These are phyloP conservation scores for Fistulifera solaris DNA, from an alignment of 108 stramenopile species.

Conservation along the genomic window DNA sequence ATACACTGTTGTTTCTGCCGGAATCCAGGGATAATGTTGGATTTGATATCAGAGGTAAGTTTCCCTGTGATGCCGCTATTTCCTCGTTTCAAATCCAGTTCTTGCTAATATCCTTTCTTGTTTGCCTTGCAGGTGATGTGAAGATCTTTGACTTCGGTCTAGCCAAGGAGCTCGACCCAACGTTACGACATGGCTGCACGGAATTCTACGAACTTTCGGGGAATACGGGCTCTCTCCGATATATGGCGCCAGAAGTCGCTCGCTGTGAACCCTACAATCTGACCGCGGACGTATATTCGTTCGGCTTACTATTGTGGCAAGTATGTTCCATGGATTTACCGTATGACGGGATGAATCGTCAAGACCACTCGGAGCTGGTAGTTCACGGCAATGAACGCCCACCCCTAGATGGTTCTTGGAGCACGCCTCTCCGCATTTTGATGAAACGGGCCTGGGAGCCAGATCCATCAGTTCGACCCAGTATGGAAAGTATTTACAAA, in stretches of 20 bases:
- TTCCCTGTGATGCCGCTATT: neutral
- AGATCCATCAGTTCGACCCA: slow-evolving; percentile 52
- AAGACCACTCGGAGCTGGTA: slow-evolving; percentile 37
- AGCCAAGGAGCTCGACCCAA: slow-evolving; percentile 43
- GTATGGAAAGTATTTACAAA: slow-evolving; percentile 53
- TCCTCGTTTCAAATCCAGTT: neutral
- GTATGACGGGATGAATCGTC: slow-evolving; percentile 48
- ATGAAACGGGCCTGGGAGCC: slow-evolving; percentile 64
- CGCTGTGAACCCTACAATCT: slow-evolving; percentile 63
- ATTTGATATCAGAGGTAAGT: slow-evolving; percentile 42
- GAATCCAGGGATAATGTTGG: slow-evolving; percentile 35
- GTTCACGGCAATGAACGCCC: slow-evolving; percentile 45
- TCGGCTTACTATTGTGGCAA: slow-evolving; percentile 67
- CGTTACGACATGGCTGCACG: slow-evolving; percentile 24
- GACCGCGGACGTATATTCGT: slow-evolving; percentile 57
- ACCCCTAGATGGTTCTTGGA: slow-evolving; percentile 45
- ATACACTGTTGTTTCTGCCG: neutral
- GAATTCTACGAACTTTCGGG: slow-evolving; percentile 69
- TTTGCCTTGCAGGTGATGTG: slow-evolving; percentile 26
- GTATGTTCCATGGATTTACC: slow-evolving; percentile 46
- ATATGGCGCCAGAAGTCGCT: slow-evolving; percentile 57
- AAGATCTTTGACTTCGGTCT: slow-evolving; percentile 58
- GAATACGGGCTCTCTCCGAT: slow-evolving; percentile 72
- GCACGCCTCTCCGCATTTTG: slow-evolving; percentile 42
- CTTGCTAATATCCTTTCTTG: neutral